Evolutionary conservation across 768 basidiomycete genomes (phyloP).

Genomic region (Asterophora parasitica): DNA sequence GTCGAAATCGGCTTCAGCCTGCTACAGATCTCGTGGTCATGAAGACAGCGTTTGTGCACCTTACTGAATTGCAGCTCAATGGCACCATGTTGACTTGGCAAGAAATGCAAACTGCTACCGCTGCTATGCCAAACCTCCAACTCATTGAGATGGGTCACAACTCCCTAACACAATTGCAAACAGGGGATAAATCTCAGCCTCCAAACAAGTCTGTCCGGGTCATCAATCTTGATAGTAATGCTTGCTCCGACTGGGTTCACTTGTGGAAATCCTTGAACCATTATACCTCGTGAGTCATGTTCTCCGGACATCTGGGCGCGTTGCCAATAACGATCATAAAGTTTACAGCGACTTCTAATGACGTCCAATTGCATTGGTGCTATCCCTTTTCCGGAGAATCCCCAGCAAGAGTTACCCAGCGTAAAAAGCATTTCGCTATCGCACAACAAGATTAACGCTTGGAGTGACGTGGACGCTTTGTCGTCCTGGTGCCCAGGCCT

Average conservation of each 20-base stretch:
- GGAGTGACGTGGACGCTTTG: slow-evolving; percentile 64
- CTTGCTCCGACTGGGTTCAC: slow-evolving; percentile 50
- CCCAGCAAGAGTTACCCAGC: slow-evolving; percentile 23
- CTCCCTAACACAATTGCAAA: slow-evolving; percentile 33
- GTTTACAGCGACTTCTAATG: slow-evolving; percentile 62
- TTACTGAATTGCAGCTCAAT: slow-evolving; percentile 72
- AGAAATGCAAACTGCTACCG: slow-evolving; percentile 50
- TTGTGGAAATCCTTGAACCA: slow-evolving; percentile 39
- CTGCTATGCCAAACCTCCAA: slow-evolving; percentile 49
- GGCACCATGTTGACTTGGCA: slow-evolving; percentile 68
- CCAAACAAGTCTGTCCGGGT: slow-evolving; percentile 33
- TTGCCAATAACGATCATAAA: slow-evolving; percentile 26
- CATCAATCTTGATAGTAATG: slow-evolving; percentile 72
- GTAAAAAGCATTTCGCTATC: slow-evolving; percentile 63
- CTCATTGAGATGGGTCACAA: slow-evolving; percentile 74
- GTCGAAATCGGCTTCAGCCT: slow-evolving; percentile 61
- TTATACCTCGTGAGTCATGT: slow-evolving; percentile 42
- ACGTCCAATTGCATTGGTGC: slow-evolving; percentile 52
- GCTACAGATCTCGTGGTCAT: slow-evolving; percentile 28
- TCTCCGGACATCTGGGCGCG: slow-evolving; percentile 7
- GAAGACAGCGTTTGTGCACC: slow-evolving; percentile 38
- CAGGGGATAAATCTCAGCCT: slow-evolving; percentile 17
- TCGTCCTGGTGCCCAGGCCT: slow-evolving; percentile 66
- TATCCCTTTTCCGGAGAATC: slow-evolving; percentile 39
- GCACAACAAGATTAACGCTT: slow-evolving; percentile 50